A percentile compares a stretch with the other conserved stretches of the same genome.
Evolutionary conservation across 2,329 filamentous ascomycete genomes (phyloP).

Genomic region (Pseudofabraea citricarpa): DNA sequence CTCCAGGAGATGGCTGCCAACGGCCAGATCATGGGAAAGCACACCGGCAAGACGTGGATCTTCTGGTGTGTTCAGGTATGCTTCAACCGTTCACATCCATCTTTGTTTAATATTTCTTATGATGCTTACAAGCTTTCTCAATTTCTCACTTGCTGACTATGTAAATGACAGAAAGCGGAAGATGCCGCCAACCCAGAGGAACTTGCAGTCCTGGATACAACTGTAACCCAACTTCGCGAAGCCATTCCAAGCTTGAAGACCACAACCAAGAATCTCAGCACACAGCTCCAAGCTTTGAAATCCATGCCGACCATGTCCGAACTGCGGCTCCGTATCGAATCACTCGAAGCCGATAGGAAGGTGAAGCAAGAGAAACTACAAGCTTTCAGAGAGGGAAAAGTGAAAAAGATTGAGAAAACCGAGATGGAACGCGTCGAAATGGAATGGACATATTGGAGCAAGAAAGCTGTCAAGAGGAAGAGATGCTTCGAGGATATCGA

Average conservation of each 20-base stretch:
- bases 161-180: constrained; percentile 37
- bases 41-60: constrained; percentile 27
- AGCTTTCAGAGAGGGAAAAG: constrained; percentile 31
- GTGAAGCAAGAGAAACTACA: constrained; percentile 35
- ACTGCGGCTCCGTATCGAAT: constrained; percentile 37
- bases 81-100: constrained; percentile 4
- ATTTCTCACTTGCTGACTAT: not conserved
- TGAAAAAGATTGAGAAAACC: constrained; percentile 40
- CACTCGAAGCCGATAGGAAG: constrained; percentile 38
- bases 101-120: too few relatives aligned
- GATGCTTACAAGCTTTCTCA: too few relatives aligned
- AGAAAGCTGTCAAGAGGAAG: constrained; percentile 23
- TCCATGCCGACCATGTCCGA: constrained; percentile 45
- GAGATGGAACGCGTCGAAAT: constrained; percentile 41
- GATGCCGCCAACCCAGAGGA: constrained; percentile 42
- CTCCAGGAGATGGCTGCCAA: constrained; percentile 59
- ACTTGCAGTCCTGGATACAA: constrained; percentile 42
- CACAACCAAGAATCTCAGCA: constrained; percentile 40
- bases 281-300: constrained; percentile 32
- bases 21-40: constrained; percentile 50
- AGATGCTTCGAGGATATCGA: constrained; percentile 23
- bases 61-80: constrained; percentile 27
- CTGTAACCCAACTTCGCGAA: constrained; percentile 40
- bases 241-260: constrained; percentile 41
- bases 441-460: constrained; percentile 41